phyloP scores from a whole-genome alignment of 1,284 basidiomycete species.

The Cutaneotrichosporon sp. region DNA sequence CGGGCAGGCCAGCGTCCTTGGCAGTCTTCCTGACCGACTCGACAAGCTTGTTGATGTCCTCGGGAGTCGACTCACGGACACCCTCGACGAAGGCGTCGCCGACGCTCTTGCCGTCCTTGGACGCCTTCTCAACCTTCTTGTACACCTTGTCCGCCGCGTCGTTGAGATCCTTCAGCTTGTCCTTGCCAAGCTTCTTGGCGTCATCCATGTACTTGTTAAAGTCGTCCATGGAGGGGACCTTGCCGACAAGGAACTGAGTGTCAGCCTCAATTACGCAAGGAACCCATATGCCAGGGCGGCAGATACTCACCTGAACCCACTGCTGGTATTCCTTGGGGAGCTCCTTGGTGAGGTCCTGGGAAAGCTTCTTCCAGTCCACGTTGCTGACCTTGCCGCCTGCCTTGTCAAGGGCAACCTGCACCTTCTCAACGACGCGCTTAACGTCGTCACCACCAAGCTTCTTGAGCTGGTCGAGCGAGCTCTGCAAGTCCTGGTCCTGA shows the following conservation, averaged over 20 bases:
- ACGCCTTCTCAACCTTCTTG: constrained; percentile 38
- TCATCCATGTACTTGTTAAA: constrained; percentile 37
- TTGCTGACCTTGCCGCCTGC: constrained; percentile 40
- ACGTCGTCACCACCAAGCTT: constrained; percentile 43
- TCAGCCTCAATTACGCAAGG: no score
- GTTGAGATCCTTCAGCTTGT: constrained; percentile 40
- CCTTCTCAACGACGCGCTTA: constrained; percentile 38
- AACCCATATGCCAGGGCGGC: not conserved
- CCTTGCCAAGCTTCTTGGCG: constrained; percentile 40
- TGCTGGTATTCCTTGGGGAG: constrained; percentile 36
- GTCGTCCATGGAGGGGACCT: constrained; percentile 37
- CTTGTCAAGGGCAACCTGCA: constrained; percentile 41
- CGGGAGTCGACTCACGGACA: constrained; percentile 38
- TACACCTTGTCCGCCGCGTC: constrained; percentile 39
- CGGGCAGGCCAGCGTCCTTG: constrained; percentile 44
- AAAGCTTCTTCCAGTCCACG: constrained; percentile 43
- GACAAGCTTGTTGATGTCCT: constrained; percentile 43
- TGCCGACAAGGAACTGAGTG: constrained; percentile 32
- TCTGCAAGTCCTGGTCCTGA: constrained; percentile 39
- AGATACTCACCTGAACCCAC: constrained; percentile 35
- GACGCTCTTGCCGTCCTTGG: constrained; percentile 37
- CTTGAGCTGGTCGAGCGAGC: constrained; percentile 42
- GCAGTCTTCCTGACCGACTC: constrained; percentile 42
- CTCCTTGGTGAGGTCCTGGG: constrained; percentile 37
- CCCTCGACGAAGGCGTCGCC: constrained; percentile 35